phyloP scores from a whole-genome alignment of 495 filamentous ascomycete species.

The Friedmanniomyces simplex region DNA sequence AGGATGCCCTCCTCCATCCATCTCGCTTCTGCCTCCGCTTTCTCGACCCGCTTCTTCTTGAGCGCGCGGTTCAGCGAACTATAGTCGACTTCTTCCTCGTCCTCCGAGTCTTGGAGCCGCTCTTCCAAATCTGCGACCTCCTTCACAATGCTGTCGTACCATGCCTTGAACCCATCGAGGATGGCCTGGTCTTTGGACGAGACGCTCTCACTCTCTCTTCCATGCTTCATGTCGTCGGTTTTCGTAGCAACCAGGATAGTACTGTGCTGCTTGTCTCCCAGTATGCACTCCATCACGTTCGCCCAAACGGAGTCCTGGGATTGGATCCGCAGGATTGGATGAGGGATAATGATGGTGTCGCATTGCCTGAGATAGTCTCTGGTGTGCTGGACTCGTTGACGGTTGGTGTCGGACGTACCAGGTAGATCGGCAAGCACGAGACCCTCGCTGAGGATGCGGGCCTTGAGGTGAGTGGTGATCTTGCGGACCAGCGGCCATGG shows the following conservation, averaged over 20 bases:
- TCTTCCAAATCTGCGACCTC: neutral
- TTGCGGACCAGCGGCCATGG: slow-evolving; percentile 4
- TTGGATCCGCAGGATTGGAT: neutral
- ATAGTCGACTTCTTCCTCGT: neutral
- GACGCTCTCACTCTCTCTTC: neutral
- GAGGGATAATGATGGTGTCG: slow-evolving; percentile 3
- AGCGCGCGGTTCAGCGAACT: neutral
- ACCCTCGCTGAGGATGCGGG: neutral
- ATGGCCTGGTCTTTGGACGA: neutral
- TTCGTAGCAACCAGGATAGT: neutral
- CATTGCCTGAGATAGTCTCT: neutral
- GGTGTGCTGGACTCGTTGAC: slow-evolving; percentile 1
- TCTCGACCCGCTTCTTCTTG: neutral
- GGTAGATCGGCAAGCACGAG: slow-evolving; percentile 5
- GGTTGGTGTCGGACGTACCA: slow-evolving; percentile 1
- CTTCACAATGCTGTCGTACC: neutral
- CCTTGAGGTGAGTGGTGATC: neutral
- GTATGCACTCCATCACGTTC: neutral
- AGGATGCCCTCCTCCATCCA: neutral
- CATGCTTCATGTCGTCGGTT: neutral
- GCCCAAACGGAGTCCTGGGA: neutral
- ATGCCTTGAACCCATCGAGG: neutral
- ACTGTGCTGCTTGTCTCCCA: neutral
- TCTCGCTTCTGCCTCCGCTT: neutral
- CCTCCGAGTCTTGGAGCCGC: neutral